Evolutionary conservation across 1,284 basidiomycete genomes (phyloP).

Genomic region (Apiotrichum brassicae): DNA sequence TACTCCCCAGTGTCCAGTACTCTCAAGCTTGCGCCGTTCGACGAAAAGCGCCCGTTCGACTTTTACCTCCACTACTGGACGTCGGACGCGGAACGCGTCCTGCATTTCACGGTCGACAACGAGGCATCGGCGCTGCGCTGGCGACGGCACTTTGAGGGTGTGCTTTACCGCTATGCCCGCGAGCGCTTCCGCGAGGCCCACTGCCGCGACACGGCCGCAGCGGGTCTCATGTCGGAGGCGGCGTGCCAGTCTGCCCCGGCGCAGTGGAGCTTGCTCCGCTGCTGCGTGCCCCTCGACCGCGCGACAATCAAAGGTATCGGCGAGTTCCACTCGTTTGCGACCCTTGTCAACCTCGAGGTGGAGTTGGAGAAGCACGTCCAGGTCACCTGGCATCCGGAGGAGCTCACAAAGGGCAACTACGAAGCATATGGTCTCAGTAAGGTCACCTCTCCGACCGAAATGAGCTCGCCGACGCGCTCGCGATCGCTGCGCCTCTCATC

Average conservation of each 20-base stretch:
- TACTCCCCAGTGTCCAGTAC: slow-evolving; percentile 19
- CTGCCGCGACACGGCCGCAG: neutral
- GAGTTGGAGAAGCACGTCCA: slow-evolving; percentile 13
- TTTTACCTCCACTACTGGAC: slow-evolving; percentile 48
- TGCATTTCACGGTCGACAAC: slow-evolving; percentile 55
- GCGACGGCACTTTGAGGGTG: slow-evolving; percentile 54
- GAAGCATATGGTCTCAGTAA: neutral
- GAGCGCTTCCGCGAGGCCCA: slow-evolving; percentile 19
- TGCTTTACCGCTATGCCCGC: slow-evolving; percentile 40
- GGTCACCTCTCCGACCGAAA: neutral
- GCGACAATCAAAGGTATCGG: slow-evolving; percentile 42
- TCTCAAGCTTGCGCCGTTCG: slow-evolving; percentile 50
- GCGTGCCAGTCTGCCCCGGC: slow-evolving; percentile 28
- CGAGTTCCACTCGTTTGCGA: slow-evolving; percentile 46
- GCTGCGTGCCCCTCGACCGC: slow-evolving; percentile 55
- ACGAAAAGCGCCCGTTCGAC: slow-evolving; percentile 50
- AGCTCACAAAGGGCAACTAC: slow-evolving; percentile 16
- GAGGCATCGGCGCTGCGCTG: slow-evolving; percentile 55
- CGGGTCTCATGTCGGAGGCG: neutral
- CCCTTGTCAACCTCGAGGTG: slow-evolving; percentile 36
- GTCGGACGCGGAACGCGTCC: slow-evolving; percentile 30
- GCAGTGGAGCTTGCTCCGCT: slow-evolving; percentile 51
- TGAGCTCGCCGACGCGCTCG: neutral
- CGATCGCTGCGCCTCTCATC: slow-evolving; percentile 2
- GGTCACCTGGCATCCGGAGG: slow-evolving; percentile 14